Evolutionary conservation across 257 asterid species (phyloP).

Genomic region (Verbascum thapsus): DNA sequence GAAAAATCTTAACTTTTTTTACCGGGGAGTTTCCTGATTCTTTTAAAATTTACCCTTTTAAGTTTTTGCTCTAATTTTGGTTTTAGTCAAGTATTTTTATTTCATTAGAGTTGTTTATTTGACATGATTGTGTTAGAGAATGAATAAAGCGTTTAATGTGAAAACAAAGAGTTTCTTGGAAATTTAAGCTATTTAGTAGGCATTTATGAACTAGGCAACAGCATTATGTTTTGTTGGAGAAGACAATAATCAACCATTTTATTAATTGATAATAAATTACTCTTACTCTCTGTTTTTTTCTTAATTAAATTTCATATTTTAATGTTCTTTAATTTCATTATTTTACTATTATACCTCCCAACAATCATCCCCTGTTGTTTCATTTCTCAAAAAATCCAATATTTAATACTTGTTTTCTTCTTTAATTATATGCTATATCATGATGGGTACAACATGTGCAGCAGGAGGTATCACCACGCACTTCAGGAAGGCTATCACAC

Average conservation of each 20-base stretch:
- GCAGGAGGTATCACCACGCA: constrained; percentile 99
- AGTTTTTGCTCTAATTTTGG: no score
- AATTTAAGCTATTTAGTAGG: constrained; percentile 32
- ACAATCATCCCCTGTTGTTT: constrained; percentile 21
- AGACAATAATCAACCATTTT: constrained; percentile 20
- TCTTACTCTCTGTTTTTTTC: constrained; percentile 35
- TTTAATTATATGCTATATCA: constrained; percentile 1
- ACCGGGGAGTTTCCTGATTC: no score
- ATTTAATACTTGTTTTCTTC: no score
- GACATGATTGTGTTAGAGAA: no score
- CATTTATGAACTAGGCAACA: constrained; percentile 35
- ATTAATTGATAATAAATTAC: neutral
- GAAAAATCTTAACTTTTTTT: no score
- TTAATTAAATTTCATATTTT: constrained; percentile 21
- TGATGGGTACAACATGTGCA: constrained; percentile 40
- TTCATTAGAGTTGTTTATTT: no score
- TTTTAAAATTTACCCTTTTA: no score
- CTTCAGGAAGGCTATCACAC: constrained; percentile 95
- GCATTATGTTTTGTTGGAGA: constrained; percentile 41
- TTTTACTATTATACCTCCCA: constrained; percentile 11
- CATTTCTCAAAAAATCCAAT: no score
- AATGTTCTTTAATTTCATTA: constrained; percentile 20
- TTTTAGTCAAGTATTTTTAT: no score
- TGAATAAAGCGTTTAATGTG: constrained; percentile 31
- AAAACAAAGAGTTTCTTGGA: constrained; percentile 50